Base-by-base conservation (phyloP, 2,329 filamentous ascomycete genomes). In the Emergomyces pasteurianus region DNA sequence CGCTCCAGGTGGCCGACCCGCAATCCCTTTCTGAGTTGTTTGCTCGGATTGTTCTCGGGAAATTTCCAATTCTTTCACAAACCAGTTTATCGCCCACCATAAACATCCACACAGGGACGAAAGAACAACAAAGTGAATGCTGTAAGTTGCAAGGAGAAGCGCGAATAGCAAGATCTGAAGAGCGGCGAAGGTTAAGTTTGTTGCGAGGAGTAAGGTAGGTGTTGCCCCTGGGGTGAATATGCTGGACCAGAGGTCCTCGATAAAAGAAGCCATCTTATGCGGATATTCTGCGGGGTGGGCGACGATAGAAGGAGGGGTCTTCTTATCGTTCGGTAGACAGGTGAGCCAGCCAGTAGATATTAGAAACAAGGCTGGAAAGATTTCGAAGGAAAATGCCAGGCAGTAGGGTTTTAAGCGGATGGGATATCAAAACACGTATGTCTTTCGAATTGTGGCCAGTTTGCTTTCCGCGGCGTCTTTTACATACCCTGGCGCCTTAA, bases 41-140 rank as follows among this genome's bases (percentile, higher is more conserved):
- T 56, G 50, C 18, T 59, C 57, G 9, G 47, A 55, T 34, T 46
- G 58, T 42, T 46, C 47, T 47, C 50, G 58, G 8, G 63, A 65
- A 6, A 66, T 62, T 26, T 58, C 64, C 63, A 34, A 59, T 60
- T 58, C 64, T 66, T 40, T 66, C 47, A 60, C 59, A 71, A 99
- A 97, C 94, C 94, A 99, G 81, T 97, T 97, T 77, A 97, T 92
- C 61, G 88, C 85, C 79, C 84, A 91, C 94, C 94, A 99, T 42
- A 97, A 81, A 4, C 89, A 88, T 38, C 78, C 92, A 65, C 85
- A 90, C 10, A 99, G 79, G 62, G 86, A 69, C 14, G 90, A 95
- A 6, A 99, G 83, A 61, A 92, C 80, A 64, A 90, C 73, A 70
- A 96, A 96, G 80, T 97, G 94, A 65, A 95, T 82, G 77, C 88